Evolutionary conservation across 768 basidiomycete species (phyloP).

Genomic region (Rossbeevera mucosa): DNA sequence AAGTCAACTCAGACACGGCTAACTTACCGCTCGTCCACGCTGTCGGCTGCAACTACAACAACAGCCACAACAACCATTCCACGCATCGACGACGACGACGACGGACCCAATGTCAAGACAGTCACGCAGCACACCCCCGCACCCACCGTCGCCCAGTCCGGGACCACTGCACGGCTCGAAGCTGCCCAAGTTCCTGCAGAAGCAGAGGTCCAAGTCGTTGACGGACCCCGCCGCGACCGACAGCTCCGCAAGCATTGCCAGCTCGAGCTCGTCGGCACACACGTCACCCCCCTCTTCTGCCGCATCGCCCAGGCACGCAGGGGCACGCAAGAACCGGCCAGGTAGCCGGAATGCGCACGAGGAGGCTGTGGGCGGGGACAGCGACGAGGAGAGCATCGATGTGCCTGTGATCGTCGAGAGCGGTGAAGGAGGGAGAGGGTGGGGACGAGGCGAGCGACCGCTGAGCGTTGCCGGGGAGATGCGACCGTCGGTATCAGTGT

Average conservation of each 20-base stretch:
- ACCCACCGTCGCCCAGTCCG: constrained; percentile 40
- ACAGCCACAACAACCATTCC: neutral
- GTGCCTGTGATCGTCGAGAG: constrained; percentile 65
- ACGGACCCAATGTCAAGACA: constrained; percentile 42
- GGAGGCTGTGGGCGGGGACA: constrained; percentile 27
- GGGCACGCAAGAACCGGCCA: constrained; percentile 35
- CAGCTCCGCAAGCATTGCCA: constrained; percentile 35
- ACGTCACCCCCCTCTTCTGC: constrained; percentile 30
- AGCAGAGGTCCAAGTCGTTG: constrained; percentile 52
- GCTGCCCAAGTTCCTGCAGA: constrained; percentile 66
- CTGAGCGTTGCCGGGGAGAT: constrained; percentile 41
- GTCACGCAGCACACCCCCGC: constrained; percentile 39
- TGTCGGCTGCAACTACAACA: constrained; percentile 19
- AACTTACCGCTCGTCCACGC: constrained; percentile 10
- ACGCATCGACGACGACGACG: constrained; percentile 5
- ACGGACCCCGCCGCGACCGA: constrained; percentile 34
- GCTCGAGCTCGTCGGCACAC: constrained; percentile 38
- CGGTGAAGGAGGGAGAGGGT: constrained; percentile 47
- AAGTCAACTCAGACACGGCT: constrained; percentile 9
- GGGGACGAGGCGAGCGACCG: constrained; percentile 56
- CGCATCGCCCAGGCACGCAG: constrained; percentile 21
- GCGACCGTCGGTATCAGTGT: constrained; percentile 43
- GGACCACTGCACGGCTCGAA: constrained; percentile 43
- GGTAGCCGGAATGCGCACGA: constrained; percentile 22
- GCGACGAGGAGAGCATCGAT: constrained; percentile 38